Percentiles rank a stretch among this genome's conserved stretches.
Evolutionary conservation across 2,329 filamentous ascomycete genomes (phyloP).

Genomic region (Ophiostoma populinum): DNA sequence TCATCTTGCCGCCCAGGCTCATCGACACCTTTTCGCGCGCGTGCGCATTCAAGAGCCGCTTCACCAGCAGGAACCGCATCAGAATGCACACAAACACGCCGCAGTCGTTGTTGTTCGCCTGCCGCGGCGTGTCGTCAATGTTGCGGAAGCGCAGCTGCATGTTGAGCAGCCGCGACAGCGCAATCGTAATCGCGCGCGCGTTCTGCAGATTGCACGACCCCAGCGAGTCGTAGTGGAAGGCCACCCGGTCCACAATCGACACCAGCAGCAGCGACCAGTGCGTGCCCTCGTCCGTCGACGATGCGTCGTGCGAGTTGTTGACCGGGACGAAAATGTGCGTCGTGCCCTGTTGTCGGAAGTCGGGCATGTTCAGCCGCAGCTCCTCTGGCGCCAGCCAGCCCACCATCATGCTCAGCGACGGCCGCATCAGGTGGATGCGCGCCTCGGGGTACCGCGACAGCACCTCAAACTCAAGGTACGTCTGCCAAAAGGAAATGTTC

Average conservation of each 20-base stretch:
- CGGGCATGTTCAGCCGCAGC: conserved; percentile 35
- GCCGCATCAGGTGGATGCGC: conserved; percentile 77
- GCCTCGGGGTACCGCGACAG: conserved; percentile 65
- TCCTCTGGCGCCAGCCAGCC: conserved; percentile 12
- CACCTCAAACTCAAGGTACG: conserved; percentile 85
- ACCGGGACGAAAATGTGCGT: conserved; percentile 94
- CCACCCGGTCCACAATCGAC: conserved; percentile 69
- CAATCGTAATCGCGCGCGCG: conserved; percentile 49
- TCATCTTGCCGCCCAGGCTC: conserved; percentile 72
- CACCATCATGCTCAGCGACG: conserved; percentile 84
- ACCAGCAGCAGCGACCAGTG: conserved; percentile 94
- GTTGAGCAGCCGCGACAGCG: conserved; percentile 51
- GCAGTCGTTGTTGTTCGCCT: conserved; percentile 85
- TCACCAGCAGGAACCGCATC: conserved; percentile 86
- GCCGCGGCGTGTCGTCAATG: conserved; percentile 71
- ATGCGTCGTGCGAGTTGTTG: conserved; percentile 68
- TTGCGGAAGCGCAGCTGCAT: conserved; percentile 58
- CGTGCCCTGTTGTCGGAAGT: conserved; percentile 47
- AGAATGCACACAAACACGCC: conserved; percentile 90
- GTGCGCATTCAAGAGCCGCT: conserved; percentile 62
- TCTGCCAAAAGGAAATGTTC: conserved; percentile 97
- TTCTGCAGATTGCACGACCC: conserved; percentile 58
- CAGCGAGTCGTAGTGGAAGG: conserved; percentile 93
- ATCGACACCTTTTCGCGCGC: conserved; percentile 79
- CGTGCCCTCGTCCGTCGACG: conserved; percentile 68